Evolutionary conservation across 257 asterid species (phyloP).

Genomic region (Lavandula angustifolia): DNA sequence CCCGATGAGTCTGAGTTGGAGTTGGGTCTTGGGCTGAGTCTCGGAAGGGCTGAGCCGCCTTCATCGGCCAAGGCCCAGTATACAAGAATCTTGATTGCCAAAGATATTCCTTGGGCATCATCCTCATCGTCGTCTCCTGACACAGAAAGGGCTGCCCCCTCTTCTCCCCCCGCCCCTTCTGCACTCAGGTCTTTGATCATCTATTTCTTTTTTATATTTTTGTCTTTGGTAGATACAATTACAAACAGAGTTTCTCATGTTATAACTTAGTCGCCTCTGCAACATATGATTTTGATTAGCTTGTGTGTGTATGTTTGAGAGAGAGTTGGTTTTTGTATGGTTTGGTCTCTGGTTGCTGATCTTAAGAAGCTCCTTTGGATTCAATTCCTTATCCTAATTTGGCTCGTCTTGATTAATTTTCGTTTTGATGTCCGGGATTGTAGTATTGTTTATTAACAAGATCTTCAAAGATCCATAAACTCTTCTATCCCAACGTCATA

Average conservation of each 20-base stretch:
- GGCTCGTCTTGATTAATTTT: background rate
- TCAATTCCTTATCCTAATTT: background rate
- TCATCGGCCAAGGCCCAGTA: slow-evolving; percentile 32
- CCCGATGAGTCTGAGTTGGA: slow-evolving; percentile 69
- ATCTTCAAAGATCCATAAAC: background rate
- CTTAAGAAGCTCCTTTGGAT: too few relatives aligned
- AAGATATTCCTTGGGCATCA: slow-evolving; percentile 47
- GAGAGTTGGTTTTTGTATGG: too few relatives aligned
- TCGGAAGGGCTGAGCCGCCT: slow-evolving; percentile 33
- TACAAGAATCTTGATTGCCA: slow-evolving; percentile 60
- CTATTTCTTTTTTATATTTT: background rate
- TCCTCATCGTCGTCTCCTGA: slow-evolving; percentile 58
- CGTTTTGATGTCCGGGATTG: background rate
- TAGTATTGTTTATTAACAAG: background rate
- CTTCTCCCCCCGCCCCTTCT: slow-evolving; percentile 61
- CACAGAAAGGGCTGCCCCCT: slow-evolving; percentile 61
- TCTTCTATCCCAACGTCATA: background rate
- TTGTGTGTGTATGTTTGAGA: background rate
- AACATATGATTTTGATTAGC: background rate
- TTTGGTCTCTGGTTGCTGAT: too few relatives aligned
- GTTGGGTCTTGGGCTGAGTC: slow-evolving; percentile 61
- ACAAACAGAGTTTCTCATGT: slow-evolving; percentile 1
- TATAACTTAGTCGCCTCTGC: background rate
- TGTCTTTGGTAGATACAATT: slow-evolving; percentile 5
- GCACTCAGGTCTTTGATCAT: slow-evolving; percentile 44